Base-by-base conservation (phyloP, 176 grass and related monocot genomes). In the Areca catechu region DNA sequence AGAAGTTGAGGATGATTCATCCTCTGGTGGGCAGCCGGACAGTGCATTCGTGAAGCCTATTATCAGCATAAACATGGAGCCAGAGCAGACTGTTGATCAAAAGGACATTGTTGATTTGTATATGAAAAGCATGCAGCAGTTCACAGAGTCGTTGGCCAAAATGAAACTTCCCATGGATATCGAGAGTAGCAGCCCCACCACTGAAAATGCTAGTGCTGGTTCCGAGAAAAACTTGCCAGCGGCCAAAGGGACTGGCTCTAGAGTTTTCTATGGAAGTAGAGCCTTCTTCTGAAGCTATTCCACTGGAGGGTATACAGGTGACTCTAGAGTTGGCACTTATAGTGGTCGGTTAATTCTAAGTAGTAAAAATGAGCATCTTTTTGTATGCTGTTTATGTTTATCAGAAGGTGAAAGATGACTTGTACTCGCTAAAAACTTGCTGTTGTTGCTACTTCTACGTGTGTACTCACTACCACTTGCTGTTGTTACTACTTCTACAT, bases 101-200 rank as follows among this genome's bases (percentile, higher is more conserved):
- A 80, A 90, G 62, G 86, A 96, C 29, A 82, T 90, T 73, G 77
- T 90, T 56, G 83, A 92, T 52, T 92, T 97, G 84, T 98, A 98
- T 62, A 98, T 92, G 87, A 98, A 92, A 63, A 98, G 93, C 73
- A 98, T 98, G 93, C 84, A 88, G 54, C 87, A 89, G 56, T 98
- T 98, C 57, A 98, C 82, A 1, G 84, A 92, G 12, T 98, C 93
- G 65, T 79, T 98, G 23, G 84, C 81, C 6, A 98, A 98, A 25
- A 85, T 98, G 93, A 98, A 98, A 76, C 88, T 98, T 54, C 93
- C 93, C 3, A 56, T 98, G 49, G 81, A 89, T 57, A 53, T 66
- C 23, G 81, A 88, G 19, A 75, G 53, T n/a, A 51, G 1, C 17
- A 88, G 62, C 15, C 23, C 76, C 34, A 65, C 79, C 16, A 66